A percentile compares a stretch with the other conserved stretches of the same genome.
These are phyloP conservation scores for Acrocalymma vagum DNA, from an alignment of 2,329 filamentous ascomycete genomes.

Conservation along the genomic window DNA sequence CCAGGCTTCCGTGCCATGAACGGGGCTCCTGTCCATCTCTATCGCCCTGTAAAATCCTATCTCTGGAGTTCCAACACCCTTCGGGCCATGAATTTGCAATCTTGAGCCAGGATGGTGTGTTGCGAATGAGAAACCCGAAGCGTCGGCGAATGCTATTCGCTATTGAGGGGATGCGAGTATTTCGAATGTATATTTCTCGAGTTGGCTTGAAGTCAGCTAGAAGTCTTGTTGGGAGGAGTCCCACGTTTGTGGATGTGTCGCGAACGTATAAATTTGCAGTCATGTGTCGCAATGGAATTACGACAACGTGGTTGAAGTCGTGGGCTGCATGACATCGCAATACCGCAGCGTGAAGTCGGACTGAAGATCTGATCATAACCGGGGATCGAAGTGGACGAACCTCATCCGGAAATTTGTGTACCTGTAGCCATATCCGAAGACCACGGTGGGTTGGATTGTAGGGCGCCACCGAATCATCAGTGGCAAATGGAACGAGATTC, in stretches of 20 bases:
- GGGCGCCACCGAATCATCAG: slow-evolving; percentile 14
- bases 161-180: slow-evolving; percentile 9
- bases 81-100: slow-evolving; percentile 1
- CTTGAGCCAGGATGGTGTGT: not conserved
- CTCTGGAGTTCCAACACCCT: slow-evolving; percentile 12
- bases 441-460: slow-evolving; percentile 22
- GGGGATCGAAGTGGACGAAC: slow-evolving; percentile 7
- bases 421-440: slow-evolving; percentile 15
- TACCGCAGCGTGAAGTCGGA: not conserved
- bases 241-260: slow-evolving; percentile 5
- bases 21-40: not conserved
- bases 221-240: not conserved
- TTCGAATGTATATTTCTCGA: slow-evolving; percentile 22
- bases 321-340: slow-evolving; percentile 7
- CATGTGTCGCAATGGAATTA: slow-evolving; percentile 14
- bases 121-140: slow-evolving; percentile 20
- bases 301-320: slow-evolving; percentile 15
- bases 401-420: slow-evolving; percentile 2
- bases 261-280: slow-evolving; percentile 15
- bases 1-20: slow-evolving; percentile 16
- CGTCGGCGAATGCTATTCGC: slow-evolving; percentile 8
- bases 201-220: not conserved
- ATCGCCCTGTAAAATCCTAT: slow-evolving; percentile 17
- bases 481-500: slow-evolving; percentile 11
- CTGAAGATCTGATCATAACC: slow-evolving; percentile 6